Conservation (phyloP, 2,329 filamentous ascomycete species). For the Claviceps pazoutovae region DNA sequence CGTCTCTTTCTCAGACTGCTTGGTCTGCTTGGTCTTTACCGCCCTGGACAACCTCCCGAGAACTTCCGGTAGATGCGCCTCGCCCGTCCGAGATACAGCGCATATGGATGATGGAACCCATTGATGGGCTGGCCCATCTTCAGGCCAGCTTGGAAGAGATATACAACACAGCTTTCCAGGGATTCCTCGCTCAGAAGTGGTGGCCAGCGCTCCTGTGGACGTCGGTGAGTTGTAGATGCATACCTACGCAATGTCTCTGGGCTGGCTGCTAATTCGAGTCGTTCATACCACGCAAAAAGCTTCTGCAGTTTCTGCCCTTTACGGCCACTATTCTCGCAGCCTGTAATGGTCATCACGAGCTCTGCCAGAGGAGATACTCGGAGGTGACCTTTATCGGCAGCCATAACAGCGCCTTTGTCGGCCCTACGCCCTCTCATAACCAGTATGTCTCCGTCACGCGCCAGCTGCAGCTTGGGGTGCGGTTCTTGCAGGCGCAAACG, state of each 20-base stretch:
- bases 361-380: constrained; percentile 44
- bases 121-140: constrained; percentile 6
- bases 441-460: constrained; percentile 43
- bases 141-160: constrained; percentile 1
- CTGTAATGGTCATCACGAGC: constrained; percentile 45
- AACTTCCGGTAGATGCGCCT: neutral
- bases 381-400: constrained; percentile 48
- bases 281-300: constrained; percentile 6
- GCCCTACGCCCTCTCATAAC: constrained; percentile 38
- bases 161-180: neutral
- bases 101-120: constrained; percentile 7
- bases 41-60: neutral
- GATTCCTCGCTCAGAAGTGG: constrained; percentile 1
- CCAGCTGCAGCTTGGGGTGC: constrained; percentile 48
- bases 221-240: neutral
- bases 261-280: neutral
- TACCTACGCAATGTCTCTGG: no score
- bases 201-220: constrained; percentile 2
- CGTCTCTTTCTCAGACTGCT: no score
- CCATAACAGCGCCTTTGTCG: constrained; percentile 53
- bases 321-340: constrained; percentile 11
- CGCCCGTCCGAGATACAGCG: neutral
- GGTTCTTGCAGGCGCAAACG: constrained; percentile 51
- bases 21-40: neutral
- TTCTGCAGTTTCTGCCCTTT: constrained; percentile 9